Conservation (phyloP, 2,329 filamentous ascomycete genomes). For the Stagonosporopsis chrysanthemi region DNA sequence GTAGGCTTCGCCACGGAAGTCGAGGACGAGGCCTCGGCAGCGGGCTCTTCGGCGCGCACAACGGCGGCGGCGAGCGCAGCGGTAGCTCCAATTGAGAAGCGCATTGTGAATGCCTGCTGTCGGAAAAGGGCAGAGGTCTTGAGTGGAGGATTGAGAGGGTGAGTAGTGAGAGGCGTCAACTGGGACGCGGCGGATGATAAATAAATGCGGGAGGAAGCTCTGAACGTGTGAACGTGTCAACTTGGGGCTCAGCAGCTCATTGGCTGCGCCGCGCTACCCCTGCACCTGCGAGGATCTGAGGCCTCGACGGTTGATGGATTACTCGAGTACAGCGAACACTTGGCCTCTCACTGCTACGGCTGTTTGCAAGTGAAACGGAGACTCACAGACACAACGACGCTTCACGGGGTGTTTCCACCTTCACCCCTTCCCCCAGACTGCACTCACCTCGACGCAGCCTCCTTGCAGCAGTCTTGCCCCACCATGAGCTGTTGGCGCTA, state of each 20-base stretch:
- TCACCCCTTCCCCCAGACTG: background rate
- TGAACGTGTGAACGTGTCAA: constrained; percentile 31
- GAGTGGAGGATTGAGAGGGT: constrained; percentile 18
- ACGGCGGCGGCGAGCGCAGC: constrained; percentile 74
- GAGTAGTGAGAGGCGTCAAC: constrained; percentile 29
- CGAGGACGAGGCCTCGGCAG: constrained; percentile 61
- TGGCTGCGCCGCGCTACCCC: constrained; percentile 13
- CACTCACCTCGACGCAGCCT: constrained; percentile 5
- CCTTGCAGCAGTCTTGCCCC: constrained; percentile 9
- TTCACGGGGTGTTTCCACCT: constrained; percentile 1
- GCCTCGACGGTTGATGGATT: constrained; percentile 10
- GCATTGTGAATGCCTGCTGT: constrained; percentile 48
- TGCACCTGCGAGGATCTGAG: constrained; percentile 8
- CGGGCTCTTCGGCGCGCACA: constrained; percentile 69
- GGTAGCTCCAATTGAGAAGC: constrained; percentile 77
- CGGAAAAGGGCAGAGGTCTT: constrained; percentile 41
- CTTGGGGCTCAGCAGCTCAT: constrained; percentile 15
- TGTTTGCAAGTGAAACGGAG: constrained; percentile 1
- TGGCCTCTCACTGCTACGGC: constrained; percentile 8
- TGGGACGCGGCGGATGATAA: constrained; percentile 35
- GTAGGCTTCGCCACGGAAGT: constrained; percentile 74
- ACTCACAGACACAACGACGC: background rate
- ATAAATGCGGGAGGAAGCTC: constrained; percentile 34
- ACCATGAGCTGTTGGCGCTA: constrained; percentile 11
- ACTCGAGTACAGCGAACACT: constrained; percentile 18